Conservation (phyloP, 164 flowering plant species). For the Macadamia integrifolia region DNA sequence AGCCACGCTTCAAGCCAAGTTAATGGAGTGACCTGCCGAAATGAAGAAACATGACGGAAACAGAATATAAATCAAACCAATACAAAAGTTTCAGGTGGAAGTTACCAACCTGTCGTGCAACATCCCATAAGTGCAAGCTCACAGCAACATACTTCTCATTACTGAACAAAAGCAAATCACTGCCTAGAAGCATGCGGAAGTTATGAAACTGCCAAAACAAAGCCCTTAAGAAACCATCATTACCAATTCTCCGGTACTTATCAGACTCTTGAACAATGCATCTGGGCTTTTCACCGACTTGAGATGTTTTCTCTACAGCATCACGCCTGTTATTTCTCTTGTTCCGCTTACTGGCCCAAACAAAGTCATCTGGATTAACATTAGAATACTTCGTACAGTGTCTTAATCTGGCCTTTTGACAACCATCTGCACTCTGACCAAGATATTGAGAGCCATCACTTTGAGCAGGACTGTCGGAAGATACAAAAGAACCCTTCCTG, state of each 20-base stretch:
- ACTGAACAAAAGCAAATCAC: slow-evolving; percentile 91
- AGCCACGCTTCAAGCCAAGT: slow-evolving; percentile 99
- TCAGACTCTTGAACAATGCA: slow-evolving; percentile 76
- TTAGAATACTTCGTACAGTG: slow-evolving; percentile 27
- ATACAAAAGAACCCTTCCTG: slow-evolving; percentile 22
- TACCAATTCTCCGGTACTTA: slow-evolving; percentile 52
- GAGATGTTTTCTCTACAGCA: slow-evolving; percentile 55
- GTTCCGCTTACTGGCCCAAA: slow-evolving; percentile 50
- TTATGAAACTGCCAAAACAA: slow-evolving; percentile 95
- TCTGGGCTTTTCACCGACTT: slow-evolving; percentile 66
- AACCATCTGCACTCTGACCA: slow-evolving; percentile 21
- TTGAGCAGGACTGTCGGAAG: slow-evolving; percentile 26
- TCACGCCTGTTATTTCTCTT: slow-evolving; percentile 43
- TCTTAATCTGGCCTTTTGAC: slow-evolving; percentile 26
- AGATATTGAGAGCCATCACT: slow-evolving; percentile 26
- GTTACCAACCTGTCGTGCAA: slow-evolving; percentile 49
- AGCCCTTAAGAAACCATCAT: slow-evolving; percentile 67
- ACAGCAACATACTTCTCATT: slow-evolving; percentile 92
- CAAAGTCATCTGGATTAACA: slow-evolving; percentile 29
- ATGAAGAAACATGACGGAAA: slow-evolving; percentile 1
- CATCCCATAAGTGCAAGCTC: slow-evolving; percentile 97
- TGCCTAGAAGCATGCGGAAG: slow-evolving; percentile 93
- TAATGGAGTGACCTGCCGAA: slow-evolving; percentile 72
- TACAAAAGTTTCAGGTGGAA: background rate
- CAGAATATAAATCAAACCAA: background rate